Evolutionary conservation across 2,329 filamentous ascomycete genomes (phyloP).

Genomic region (Aspergillus spinulosporus): DNA sequence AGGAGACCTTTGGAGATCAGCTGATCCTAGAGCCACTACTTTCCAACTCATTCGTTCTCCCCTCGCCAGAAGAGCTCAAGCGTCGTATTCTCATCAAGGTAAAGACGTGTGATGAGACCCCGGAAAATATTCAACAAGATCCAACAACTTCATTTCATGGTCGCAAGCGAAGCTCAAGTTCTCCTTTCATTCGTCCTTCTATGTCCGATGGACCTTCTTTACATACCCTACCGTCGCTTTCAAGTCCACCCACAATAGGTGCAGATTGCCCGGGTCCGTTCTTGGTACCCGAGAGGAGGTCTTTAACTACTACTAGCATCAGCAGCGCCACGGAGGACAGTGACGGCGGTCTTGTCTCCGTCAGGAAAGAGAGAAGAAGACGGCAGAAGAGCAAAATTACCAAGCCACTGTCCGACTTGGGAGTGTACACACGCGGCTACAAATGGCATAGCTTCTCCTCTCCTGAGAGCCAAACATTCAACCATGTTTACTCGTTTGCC

Average conservation of each 20-base stretch:
- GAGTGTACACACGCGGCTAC: slow-evolving; percentile 73
- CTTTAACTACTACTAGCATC: slow-evolving; percentile 55
- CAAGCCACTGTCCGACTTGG: slow-evolving; percentile 77
- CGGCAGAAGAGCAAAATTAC: slow-evolving; percentile 79
- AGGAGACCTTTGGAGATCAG: slow-evolving; percentile 75
- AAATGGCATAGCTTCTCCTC: slow-evolving; percentile 82
- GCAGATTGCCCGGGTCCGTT: slow-evolving; percentile 47
- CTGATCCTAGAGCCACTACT: slow-evolving; percentile 71
- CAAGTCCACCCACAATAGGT: slow-evolving; percentile 56
- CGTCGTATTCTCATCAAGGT: slow-evolving; percentile 89
- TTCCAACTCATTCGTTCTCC: slow-evolving; percentile 66
- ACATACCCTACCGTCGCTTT: slow-evolving; percentile 49
- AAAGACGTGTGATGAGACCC: slow-evolving; percentile 68
- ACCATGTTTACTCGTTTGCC: slow-evolving; percentile 94
- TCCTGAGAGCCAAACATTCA: slow-evolving; percentile 78
- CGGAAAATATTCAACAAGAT: slow-evolving; percentile 49
- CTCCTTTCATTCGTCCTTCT: slow-evolving; percentile 67
- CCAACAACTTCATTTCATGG: slow-evolving; percentile 40
- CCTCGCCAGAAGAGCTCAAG: slow-evolving; percentile 82
- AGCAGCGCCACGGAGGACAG: slow-evolving; percentile 74
- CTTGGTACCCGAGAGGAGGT: slow-evolving; percentile 54
- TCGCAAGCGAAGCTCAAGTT: slow-evolving; percentile 71
- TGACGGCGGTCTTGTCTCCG: slow-evolving; percentile 58
- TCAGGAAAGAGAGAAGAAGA: slow-evolving; percentile 59
- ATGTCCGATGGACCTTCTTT: slow-evolving; percentile 59